Conservation (phyloP, 108 stramenopile species). For the Mediolabrus comicus region DNA sequence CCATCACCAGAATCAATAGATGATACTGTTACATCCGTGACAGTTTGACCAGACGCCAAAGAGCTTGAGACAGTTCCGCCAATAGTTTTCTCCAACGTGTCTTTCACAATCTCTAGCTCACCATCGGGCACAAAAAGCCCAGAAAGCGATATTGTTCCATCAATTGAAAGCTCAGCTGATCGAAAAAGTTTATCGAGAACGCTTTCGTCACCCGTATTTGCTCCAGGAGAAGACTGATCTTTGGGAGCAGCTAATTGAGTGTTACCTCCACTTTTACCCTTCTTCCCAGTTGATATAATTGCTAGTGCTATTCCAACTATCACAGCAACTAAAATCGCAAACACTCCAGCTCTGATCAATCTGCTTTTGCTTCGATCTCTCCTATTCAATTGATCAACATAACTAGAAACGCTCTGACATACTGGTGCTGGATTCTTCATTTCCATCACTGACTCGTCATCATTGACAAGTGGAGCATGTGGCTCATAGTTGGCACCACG, state of each 20-base stretch:
- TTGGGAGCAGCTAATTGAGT: neutral
- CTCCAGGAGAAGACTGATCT: neutral
- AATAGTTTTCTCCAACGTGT: neutral
- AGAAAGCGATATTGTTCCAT: neutral
- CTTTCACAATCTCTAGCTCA: neutral
- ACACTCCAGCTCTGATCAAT: slow-evolving; percentile 22
- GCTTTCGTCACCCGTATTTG: neutral
- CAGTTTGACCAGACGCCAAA: neutral
- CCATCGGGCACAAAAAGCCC: neutral
- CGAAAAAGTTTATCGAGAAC: neutral
- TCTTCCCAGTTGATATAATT: slow-evolving; percentile 15
- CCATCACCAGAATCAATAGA: neutral
- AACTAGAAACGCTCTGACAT: slow-evolving; percentile 34
- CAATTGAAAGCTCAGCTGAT: neutral
- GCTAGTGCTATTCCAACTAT: slow-evolving; percentile 33
- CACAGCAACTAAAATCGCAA: slow-evolving; percentile 23
- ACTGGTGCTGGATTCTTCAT: slow-evolving; percentile 47
- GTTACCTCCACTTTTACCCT: neutral
- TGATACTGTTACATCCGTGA: neutral
- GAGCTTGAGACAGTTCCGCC: neutral
- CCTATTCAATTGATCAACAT: slow-evolving; percentile 41
- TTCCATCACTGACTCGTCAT: slow-evolving; percentile 40
- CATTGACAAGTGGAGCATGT: slow-evolving; percentile 33
- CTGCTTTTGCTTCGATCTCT: slow-evolving; percentile 16
- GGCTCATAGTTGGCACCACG: neutral